Evolutionary conservation across 208 protist species (phyloP), one percentile per base, ranked within the genome.

Genomic region (Leishmania aethiopica): DNA sequence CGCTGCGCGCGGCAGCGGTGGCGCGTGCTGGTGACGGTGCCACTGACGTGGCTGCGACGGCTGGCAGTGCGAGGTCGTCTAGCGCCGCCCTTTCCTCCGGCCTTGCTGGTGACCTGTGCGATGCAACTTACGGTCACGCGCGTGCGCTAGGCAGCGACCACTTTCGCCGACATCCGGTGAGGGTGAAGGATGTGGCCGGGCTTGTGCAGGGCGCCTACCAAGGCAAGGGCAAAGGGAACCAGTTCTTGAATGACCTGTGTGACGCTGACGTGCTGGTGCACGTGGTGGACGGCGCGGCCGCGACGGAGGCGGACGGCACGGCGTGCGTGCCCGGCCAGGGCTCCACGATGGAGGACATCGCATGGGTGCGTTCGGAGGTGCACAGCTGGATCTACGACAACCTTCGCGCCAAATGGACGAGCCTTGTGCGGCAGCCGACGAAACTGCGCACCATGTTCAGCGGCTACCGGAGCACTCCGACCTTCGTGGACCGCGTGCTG

Each of bases 341-440:
- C 59, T 95, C 92, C 45, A 79, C 95, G 19, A 75, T 90, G 42
- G 88, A 97, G 66, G 97, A 99, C 84, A 95, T 99, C 53, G 77
- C 80, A 8, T 99, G 97, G 96, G 95, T 99, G n/a, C 92, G 95
- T 35, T 83, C 81, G 0, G 97, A 98, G 89, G 89, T 98, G 64
- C 96, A 98, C 87, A 93, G 85, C 75, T 99, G 97, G 97, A 98
- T 99, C n/a, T 98, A 96, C 83, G 92, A 96, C 84, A 99, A 99
- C 85, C 85, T 99, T 28, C 82, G 83, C 42, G 86, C 86, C 53
- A 97, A 97, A 89, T 98, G 96, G 95, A 42, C 13, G 60, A 82
- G 86, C n/a, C 79, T 98, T 35, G 42, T 84, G 1, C 86, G 92
- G 10, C 87, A 91, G 60, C 96, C 96, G 1, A 47, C 76, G 55